Percentiles rank a stretch among this genome's conserved stretches.
phyloP scores from a whole-genome alignment of 139 green algal species.

The Chlamydomonas sp. region DNA sequence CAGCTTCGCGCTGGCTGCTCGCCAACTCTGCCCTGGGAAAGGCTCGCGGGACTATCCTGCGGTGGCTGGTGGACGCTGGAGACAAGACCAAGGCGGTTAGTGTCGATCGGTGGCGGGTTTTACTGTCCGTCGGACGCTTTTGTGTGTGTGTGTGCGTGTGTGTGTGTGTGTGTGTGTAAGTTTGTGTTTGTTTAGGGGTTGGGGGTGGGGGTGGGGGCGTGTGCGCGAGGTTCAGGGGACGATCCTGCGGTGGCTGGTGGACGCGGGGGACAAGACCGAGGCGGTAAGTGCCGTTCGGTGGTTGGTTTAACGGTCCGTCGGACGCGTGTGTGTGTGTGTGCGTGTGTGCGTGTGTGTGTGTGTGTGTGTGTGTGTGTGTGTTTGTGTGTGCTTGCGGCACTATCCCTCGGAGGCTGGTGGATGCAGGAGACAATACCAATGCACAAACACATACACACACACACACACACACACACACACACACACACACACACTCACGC shows the following conservation, averaged over 20 bases:
- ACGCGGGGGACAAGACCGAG: constrained; percentile 20
- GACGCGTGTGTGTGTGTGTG: neutral
- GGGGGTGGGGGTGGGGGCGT: neutral
- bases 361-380: neutral
- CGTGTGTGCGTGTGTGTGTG: neutral
- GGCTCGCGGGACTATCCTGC: constrained; percentile 1
- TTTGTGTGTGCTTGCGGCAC: neutral
- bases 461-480: too few species aligned
- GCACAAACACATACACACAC: too few species aligned
- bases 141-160: neutral
- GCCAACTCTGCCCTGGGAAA: constrained; percentile 9
- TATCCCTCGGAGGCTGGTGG: constrained; percentile 35
- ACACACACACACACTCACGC: too few species aligned
- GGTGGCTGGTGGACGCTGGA: constrained; percentile 43
- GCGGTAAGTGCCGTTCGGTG: neutral
- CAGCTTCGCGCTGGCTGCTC: constrained; percentile 27
- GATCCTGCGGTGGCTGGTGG: constrained; percentile 36
- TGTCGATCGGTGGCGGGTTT: neutral
- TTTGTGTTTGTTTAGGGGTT: neutral
- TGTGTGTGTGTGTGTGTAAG: neutral
- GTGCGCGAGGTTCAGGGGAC: constrained; percentile 1
- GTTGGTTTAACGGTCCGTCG: neutral
- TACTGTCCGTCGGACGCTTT: neutral
- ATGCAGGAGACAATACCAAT: constrained; percentile 20
- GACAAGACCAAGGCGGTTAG: constrained; percentile 5